These are phyloP conservation scores for Xanthoconium purpureum DNA, from an alignment of 768 basidiomycete species.

Conservation along the genomic window DNA sequence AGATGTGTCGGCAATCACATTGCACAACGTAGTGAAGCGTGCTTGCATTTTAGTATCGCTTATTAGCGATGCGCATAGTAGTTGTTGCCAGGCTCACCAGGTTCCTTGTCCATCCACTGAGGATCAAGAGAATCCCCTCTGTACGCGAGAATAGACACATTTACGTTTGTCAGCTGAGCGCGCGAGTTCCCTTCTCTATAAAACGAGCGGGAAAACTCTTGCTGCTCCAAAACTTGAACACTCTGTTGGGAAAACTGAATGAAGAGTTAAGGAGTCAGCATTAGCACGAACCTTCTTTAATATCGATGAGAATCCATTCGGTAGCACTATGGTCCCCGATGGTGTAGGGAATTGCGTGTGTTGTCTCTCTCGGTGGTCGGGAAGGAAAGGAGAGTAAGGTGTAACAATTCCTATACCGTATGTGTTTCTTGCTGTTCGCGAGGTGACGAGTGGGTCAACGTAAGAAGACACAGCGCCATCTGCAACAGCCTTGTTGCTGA, in stretches of 20 bases:
- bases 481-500: slow-evolving; percentile 2
- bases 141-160: slow-evolving; percentile 12
- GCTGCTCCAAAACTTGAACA: slow-evolving; percentile 17
- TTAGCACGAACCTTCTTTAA: slow-evolving; percentile 26
- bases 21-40: slow-evolving; percentile 13
- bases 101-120: slow-evolving; percentile 12
- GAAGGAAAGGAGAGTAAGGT: slow-evolving; percentile 23
- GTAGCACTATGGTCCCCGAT: slow-evolving; percentile 32
- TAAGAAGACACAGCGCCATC: slow-evolving; percentile 20
- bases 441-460: slow-evolving; percentile 44
- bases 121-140: slow-evolving; percentile 10
- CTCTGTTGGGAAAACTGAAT: neutral
- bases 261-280: neutral
- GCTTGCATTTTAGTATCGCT: neutral
- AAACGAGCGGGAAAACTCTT: slow-evolving; percentile 19
- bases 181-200: neutral
- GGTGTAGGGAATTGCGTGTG: slow-evolving; percentile 15
- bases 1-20: slow-evolving; percentile 11
- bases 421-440: slow-evolving; percentile 41
- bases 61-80: neutral
- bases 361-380: slow-evolving; percentile 38
- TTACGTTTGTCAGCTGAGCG: neutral
- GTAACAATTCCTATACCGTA: slow-evolving; percentile 34
- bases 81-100: neutral
- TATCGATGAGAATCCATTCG: slow-evolving; percentile 36